These are phyloP conservation scores for Colletotrichum sp. DNA, from an alignment of 2,329 filamentous ascomycete species.

Conservation along the genomic window DNA sequence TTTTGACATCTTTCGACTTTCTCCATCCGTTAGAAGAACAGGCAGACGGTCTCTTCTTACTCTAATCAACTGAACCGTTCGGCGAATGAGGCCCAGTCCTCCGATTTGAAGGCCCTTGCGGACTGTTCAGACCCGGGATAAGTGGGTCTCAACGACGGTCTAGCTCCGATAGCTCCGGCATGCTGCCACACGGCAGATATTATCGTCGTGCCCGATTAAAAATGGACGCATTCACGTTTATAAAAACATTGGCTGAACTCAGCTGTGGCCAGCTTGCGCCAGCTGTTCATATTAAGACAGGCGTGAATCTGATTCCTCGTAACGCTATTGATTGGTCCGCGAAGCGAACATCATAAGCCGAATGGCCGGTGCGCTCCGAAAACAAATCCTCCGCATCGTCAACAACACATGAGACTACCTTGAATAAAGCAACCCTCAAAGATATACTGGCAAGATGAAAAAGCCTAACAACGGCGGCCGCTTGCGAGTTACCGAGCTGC, in stretches of 20 bases:
- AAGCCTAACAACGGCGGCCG: neutral
- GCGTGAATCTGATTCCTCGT: neutral
- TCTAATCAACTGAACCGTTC: neutral
- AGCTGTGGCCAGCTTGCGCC: neutral
- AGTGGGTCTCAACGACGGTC: neutral
- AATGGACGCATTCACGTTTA: neutral
- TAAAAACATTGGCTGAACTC: neutral
- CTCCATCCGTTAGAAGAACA: neutral
- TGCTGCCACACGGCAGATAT: neutral
- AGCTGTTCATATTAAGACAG: neutral
- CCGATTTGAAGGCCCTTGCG: neutral
- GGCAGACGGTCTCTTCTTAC: neutral
- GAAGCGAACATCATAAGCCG: neutral
- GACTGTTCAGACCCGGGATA: neutral
- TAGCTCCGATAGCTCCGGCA: neutral
- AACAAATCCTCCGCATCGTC: neutral
- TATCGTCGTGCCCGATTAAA: neutral
- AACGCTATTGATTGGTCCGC: neutral
- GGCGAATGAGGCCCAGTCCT: neutral
- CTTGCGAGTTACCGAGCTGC: neutral
- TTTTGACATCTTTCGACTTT: neutral
- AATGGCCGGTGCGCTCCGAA: neutral
- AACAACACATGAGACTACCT: neutral
- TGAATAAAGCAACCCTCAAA: neutral
- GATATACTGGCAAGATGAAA: neutral